phyloP scores from a whole-genome alignment of 164 flowering plant species.

The Buxus sempervirens region DNA sequence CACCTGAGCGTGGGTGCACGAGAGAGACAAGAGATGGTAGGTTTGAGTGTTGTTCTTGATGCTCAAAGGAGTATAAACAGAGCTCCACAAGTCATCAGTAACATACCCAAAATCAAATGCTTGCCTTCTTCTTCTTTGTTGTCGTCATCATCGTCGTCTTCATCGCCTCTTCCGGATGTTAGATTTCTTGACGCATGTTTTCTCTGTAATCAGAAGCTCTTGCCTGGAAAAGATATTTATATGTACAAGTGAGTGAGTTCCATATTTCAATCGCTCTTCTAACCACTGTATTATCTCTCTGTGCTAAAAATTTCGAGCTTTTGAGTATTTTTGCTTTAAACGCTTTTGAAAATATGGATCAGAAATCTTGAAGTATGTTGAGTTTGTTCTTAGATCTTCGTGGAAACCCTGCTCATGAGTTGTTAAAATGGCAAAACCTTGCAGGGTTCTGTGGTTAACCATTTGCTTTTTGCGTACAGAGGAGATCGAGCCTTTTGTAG shows the following conservation, averaged over 20 bases:
- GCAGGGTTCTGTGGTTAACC: background rate
- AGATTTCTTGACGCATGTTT: constrained; percentile 53
- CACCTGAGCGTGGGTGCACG: background rate
- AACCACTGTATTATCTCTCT: background rate
- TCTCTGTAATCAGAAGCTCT: constrained; percentile 55
- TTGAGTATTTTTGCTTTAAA: too few species aligned
- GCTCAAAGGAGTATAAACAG: constrained; percentile 25
- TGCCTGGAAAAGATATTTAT: constrained; percentile 67
- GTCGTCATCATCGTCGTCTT: constrained; percentile 6
- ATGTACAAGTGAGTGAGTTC: constrained; percentile 64
- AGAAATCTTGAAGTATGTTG: too few species aligned
- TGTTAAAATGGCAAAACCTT: too few species aligned
- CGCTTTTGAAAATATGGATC: too few species aligned
- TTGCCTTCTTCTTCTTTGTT: constrained; percentile 17
- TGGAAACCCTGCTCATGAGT: background rate
- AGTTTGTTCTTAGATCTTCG: too few species aligned
- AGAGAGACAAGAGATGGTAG: constrained; percentile 46
- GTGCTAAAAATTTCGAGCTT: too few species aligned
- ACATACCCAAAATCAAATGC: constrained; percentile 26
- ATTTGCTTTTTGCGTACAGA: constrained; percentile 22
- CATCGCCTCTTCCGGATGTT: constrained; percentile 14
- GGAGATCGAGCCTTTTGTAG: constrained; percentile 77
- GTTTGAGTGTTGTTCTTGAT: constrained; percentile 61
- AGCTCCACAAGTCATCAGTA: constrained; percentile 48
- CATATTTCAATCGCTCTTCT: background rate